Base-by-base conservation (phyloP, 2,329 filamentous ascomycete genomes). In the Colletotrichum sansevieriae region DNA sequence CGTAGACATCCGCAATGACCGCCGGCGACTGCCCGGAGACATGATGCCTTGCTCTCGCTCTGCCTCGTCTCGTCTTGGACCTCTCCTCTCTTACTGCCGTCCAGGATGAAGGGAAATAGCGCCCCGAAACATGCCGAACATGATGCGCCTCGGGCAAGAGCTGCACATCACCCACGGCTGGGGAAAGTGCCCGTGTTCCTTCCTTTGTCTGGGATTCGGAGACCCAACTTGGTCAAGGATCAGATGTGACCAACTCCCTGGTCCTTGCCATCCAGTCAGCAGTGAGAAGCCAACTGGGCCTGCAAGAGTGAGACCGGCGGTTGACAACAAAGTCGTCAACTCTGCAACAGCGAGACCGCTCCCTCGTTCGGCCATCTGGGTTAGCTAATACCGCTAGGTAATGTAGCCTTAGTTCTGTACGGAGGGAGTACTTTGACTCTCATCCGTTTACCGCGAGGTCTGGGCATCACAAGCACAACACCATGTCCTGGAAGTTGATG, bases 71-170 rank as follows among this genome's bases (percentile, higher is more conserved):
- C 29, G 29, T 29, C 29, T 29, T 29, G 29, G 29, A 29, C 29
- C 1, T 2, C 7, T 29, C 29, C 29, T 8, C 7, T 29, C 29
- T 9, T 29, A 25, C 29, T 29, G 29, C 29, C 29, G 11, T 39
- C 37, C 35, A 25, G 63, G 39, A 39, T 15, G n/a, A 39, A 35
- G 44, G 46, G n/a, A 43, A 25, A 52, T n/a, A 41, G 44, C 33
- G 25, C 58, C 49, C 58, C 39, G 43, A 63, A 66, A 49, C 41
- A 54, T 66, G 58, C 63, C 58, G 63, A 49, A 35, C 6, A 47
- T 29, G n/a, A 46, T 46, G 55, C 46, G 29, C 63, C 18, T 60
- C 63, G 46, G 37, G 47, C 39, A 25, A 64, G 52, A 33, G 37
- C 43, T 41, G 13, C 55, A 46, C 55, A 46, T 58, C 37, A 44